Base-by-base conservation (phyloP, 2,329 filamentous ascomycete species). In the Tolypocladium guangdongense region DNA sequence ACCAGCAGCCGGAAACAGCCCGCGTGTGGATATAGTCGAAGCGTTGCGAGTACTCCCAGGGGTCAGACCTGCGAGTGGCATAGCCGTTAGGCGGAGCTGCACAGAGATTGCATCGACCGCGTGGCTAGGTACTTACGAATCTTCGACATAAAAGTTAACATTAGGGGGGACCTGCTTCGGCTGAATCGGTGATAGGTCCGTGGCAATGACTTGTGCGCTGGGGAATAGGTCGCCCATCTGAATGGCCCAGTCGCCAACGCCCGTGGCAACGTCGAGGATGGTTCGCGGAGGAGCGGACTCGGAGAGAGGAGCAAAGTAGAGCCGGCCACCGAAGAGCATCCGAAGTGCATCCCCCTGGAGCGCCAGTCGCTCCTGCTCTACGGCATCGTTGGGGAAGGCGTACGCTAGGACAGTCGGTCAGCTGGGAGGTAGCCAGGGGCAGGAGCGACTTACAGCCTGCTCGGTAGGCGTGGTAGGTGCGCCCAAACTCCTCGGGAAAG, bases 71-170 rank as follows among this genome's bases (percentile, higher is more conserved):
- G 53, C 20, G 27, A 20, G 10, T 2, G 4, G n/a, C 22, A n/a
- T 7, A 5, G 36, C 20, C 2, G 12, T 22, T n/a, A 47, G 43
- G 1, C 18, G 18, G 22, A n/a, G 18, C 20, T 18, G 11, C 22
- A 20, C 7, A 12, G 41, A 32, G 2, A 32, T 12, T 11, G 2
- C 18, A 10, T 10, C 5, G 10, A 30, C 33, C 12, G 24, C 10
- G 12, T 0, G 24, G 24, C 10, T 3, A 14, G 18, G 18, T 16
- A 64, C 68, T 59, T 63, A 69, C 66, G 69, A 70, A 61, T 90
- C 86, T 62, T 90, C 86, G 47, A 91, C 78, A 56, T 82, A 82
- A 59, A 91, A 91, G 57, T 82, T 80, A 16, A 90, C 84, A 57
- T 91, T 91, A 20, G 80, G 78, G 0, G 87, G 86, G 1, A 89